phyloP scores from a whole-genome alignment of 768 basidiomycete species.

The Pulveroboletus sp. region DNA sequence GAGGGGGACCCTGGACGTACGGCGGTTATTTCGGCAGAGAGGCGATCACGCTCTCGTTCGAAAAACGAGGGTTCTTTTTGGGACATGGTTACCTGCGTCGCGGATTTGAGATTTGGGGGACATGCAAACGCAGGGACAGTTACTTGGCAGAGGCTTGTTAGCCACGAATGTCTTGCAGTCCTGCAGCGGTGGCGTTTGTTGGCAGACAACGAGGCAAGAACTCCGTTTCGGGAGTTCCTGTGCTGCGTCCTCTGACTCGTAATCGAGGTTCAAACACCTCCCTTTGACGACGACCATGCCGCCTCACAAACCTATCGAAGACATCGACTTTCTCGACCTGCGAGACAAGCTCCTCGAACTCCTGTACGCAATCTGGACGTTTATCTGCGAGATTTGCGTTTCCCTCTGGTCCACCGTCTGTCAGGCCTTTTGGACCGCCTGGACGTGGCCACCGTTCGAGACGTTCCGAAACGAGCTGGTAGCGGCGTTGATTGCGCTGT shows the following conservation, averaged over 20 bases:
- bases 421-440: slow-evolving; percentile 8
- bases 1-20: slow-evolving; percentile 37
- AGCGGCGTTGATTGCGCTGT: slow-evolving; percentile 6
- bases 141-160: too few species aligned
- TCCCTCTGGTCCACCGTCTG: slow-evolving; percentile 7
- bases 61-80: slow-evolving; percentile 58
- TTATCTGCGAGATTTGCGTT: slow-evolving; percentile 2
- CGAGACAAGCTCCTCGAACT: slow-evolving; percentile 13
- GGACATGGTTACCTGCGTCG: slow-evolving; percentile 17
- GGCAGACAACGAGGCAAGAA: too few species aligned
- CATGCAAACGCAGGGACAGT: too few species aligned
- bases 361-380: slow-evolving; percentile 6
- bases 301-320: slow-evolving; percentile 17
- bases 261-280: too few species aligned
- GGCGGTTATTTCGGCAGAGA: slow-evolving; percentile 68
- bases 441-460: slow-evolving; percentile 24
- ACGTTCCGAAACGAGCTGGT: slow-evolving; percentile 15
- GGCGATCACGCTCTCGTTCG: slow-evolving; percentile 71
- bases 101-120: too few species aligned
- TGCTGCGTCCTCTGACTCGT: too few species aligned
- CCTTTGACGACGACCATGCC: slow-evolving; percentile 3
- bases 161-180: too few species aligned
- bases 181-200: too few species aligned
- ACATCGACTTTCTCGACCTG: slow-evolving; percentile 17
- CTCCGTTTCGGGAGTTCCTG: too few species aligned